Base-by-base conservation (phyloP, 1,139 yeast genomes). In the Torulaspora globosa region DNA sequence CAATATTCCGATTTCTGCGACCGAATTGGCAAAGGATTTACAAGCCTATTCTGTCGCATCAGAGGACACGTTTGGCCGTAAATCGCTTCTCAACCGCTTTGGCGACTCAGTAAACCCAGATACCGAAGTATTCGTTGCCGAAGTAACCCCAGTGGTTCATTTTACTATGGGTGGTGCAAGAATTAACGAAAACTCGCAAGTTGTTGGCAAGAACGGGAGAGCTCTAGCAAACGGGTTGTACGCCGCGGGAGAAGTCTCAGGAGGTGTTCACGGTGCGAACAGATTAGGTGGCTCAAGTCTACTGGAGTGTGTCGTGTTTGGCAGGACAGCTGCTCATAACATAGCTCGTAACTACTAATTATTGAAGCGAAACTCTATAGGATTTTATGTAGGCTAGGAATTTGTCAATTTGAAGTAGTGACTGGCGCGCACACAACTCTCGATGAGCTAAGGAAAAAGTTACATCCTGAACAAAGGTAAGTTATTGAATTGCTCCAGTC, bases 161-260 rank as follows among this genome's bases (percentile, higher is more conserved):
- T 86, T 84, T 68, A 84, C 95, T 7, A 83, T 85, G 89, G 95
- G 95, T 29, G 95, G 95, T 36, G 82, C 84, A 28, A 78, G 78
- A 60, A 82, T 84, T 58, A 78, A 83, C 59, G 75, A 72, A 37
- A 66, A 72, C 40, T 70, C 84, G 0, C 76, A 80, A 56, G 87
- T 84, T 1, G 53, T 82, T 41, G 68, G 71, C 43, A 66, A 68
- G 28, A 60, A 65, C 10, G 69, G 70, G n/a, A 57, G 60, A 4
- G 55, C 58, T 12, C 72, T 79, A 2, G 77, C 82, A 53, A 69
- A 67, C 30, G 90, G 88, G 1, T 67, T 83, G 28, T 84, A 73
- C 61, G 92, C 92, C 2, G 84, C 85, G 21, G 95, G 94, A 26
- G 94, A 85, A 63, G 77, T 84, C 14, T 84, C 88, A 12, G 94